Evolutionary conservation across 345 rosid species (phyloP), one percentile per base, ranked within the genome.

Genomic region (Populus pruinosa): DNA sequence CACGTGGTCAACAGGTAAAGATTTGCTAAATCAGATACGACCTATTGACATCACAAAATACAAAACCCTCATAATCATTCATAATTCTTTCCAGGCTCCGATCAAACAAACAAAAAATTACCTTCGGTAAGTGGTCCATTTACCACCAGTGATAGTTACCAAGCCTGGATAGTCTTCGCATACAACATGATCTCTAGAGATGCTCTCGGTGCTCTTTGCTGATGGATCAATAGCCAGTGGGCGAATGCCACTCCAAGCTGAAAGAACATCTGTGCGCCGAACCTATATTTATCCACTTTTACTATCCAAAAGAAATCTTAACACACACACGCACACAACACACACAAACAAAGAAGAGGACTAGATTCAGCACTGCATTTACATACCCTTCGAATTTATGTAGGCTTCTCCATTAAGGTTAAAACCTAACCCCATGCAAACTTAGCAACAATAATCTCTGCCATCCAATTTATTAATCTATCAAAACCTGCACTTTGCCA

Each of bases 221-320:
- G 89, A 84, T 66, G 99, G 99, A 86, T 93, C 97, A 64, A 74
- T 76, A 38, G 98, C 99, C 87, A 95, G 82, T 33, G 99, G 99
- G 55, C 99, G 98, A 76, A 95, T 95, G 43, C 99, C 99, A 87
- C 99, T 95, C 99, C 99, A 95, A 55, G 97, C 99, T 72, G 99
- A 95, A 75, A 95, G 98, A 81, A 95, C 98, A 90, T 95, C 99
- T 29, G 83, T 53, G 47, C 99, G 94, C 8, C 99, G 90, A 10
- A 95, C 99, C 99, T 93, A 80, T 59, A 78, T 55, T 80, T 74
- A 69, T 25, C 67, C 73, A 44, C 70, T 69, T 41, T 25, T 61
- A 70, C 29, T 73, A 16, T 81, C 75, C 63, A 82, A 63, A 76
- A 35, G 69, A 70, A 76, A 76, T 76, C 27, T n/a, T 31, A 72